A percentile compares a stretch with the other conserved stretches of the same genome.
phyloP scores from a whole-genome alignment of 768 basidiomycete species.

The Boletus vermiculosoides region DNA sequence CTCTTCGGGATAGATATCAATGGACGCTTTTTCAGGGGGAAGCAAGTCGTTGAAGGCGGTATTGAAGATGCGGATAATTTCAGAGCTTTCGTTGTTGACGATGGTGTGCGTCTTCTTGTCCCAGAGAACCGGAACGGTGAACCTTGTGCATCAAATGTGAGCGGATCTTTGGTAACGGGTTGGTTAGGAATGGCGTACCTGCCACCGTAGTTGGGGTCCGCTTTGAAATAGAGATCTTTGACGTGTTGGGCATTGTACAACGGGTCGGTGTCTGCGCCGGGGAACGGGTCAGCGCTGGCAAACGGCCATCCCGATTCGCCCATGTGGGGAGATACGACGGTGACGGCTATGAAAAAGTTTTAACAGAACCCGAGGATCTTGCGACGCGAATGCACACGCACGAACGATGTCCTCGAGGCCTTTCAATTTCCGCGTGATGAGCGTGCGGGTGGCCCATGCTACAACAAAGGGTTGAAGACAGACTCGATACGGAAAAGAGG shows the following conservation, averaged over 20 bases:
- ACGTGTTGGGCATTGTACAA: constrained; percentile 67
- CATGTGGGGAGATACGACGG: constrained; percentile 85
- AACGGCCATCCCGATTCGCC: constrained; percentile 87
- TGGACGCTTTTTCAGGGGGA: constrained; percentile 56
- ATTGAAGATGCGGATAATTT: constrained; percentile 95
- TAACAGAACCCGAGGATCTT: not conserved
- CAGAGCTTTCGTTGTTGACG: constrained; percentile 94
- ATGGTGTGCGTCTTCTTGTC: constrained; percentile 85
- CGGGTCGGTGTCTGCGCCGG: constrained; percentile 75
- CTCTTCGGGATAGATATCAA: constrained; percentile 78
- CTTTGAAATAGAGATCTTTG: constrained; percentile 82
- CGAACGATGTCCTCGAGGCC: constrained; percentile 84
- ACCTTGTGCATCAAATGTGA: constrained; percentile 37
- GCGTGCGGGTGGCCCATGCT: constrained; percentile 93
- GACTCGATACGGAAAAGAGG: not conserved
- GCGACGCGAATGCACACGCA: constrained; percentile 36
- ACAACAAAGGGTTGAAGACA: not conserved
- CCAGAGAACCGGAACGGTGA: constrained; percentile 91
- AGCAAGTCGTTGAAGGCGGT: constrained; percentile 74
- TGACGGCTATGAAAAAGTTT: constrained; percentile 51
- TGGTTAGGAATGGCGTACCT: constrained; percentile 41
- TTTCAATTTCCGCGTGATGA: constrained; percentile 89
- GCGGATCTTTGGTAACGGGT: not conserved
- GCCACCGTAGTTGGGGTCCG: constrained; percentile 67
- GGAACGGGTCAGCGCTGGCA: constrained; percentile 62